A percentile compares a stretch with the other conserved stretches of the same genome.
Conservation (phyloP, 192 early-diverging fungal genomes). For the Funneliformis mosseae region DNA sequence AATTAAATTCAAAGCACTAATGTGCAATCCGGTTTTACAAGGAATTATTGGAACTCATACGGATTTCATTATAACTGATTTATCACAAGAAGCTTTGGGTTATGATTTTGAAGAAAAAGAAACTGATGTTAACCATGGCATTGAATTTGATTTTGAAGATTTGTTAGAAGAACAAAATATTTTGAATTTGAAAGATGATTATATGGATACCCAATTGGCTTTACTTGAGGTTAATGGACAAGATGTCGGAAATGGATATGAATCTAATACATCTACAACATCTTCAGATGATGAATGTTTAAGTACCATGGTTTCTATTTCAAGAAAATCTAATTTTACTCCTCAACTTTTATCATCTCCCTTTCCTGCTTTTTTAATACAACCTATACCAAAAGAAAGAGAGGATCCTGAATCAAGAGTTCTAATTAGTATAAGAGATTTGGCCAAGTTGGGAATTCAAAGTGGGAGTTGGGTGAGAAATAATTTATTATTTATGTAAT, state of each 20-base stretch:
- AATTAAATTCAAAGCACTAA: slow-evolving; percentile 50
- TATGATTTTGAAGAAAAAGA: slow-evolving; percentile 36
- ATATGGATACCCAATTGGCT: slow-evolving; percentile 42
- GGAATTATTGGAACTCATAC: slow-evolving; percentile 59
- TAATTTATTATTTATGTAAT: slow-evolving; percentile 5
- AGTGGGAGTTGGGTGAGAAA: slow-evolving; percentile 64
- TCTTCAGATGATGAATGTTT: slow-evolving; percentile 24
- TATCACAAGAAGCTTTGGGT: slow-evolving; percentile 34
- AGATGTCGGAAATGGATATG: neutral
- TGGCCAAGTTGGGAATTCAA: slow-evolving; percentile 55
- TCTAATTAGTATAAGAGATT: slow-evolving; percentile 51
- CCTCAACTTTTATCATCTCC: slow-evolving; percentile 40
- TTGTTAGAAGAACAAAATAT: slow-evolving; percentile 35
- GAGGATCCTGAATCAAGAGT: slow-evolving; percentile 57
- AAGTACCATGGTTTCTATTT: neutral
- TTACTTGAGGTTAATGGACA: slow-evolving; percentile 39
- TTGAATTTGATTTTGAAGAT: slow-evolving; percentile 39
- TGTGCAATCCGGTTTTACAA: slow-evolving; percentile 68
- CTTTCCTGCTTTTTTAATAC: slow-evolving; percentile 46
- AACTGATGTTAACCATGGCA: slow-evolving; percentile 38
- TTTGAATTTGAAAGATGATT: slow-evolving; percentile 33
- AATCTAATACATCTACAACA: neutral
- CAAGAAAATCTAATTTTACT: slow-evolving; percentile 2
- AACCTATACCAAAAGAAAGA: slow-evolving; percentile 47
- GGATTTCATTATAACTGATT: slow-evolving; percentile 57